A percentile compares a stretch with the other conserved stretches of the same genome.
phyloP scores from a whole-genome alignment of 768 basidiomycete species.

The Daedaleopsis nitida region DNA sequence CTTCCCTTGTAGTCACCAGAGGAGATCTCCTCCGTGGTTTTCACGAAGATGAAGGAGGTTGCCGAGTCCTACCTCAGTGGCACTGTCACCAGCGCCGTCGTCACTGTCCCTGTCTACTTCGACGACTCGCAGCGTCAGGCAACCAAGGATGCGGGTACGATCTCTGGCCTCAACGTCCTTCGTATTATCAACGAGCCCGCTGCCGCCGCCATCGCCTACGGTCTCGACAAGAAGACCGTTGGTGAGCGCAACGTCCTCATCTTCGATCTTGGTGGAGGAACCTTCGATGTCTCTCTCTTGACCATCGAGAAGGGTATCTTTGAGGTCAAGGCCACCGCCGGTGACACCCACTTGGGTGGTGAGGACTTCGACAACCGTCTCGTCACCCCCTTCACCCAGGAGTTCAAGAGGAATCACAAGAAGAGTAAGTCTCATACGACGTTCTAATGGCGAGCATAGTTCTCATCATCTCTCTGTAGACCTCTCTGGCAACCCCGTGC shows the following conservation, averaged over 20 bases:
- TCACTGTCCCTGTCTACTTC: constrained; percentile 97
- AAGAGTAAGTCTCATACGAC: constrained; percentile 56
- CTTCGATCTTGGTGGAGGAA: constrained; percentile 78
- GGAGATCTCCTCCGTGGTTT: constrained; percentile 97
- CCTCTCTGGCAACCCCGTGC: constrained; percentile 92
- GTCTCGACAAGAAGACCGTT: constrained; percentile 90
- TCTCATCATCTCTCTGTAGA: constrained; percentile 46
- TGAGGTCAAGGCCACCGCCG: constrained; percentile 80
- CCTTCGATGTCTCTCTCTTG: constrained; percentile 98
- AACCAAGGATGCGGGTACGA: constrained; percentile 95
- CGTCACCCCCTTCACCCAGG: constrained; percentile 94
- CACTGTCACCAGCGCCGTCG: constrained; percentile 85
- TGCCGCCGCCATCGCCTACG: constrained; percentile 97
- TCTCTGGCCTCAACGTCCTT: constrained; percentile 92
- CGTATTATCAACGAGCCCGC: constrained; percentile 99
- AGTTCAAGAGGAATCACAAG: constrained; percentile 98
- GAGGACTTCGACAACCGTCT: constrained; percentile 99
- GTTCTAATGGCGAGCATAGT: not conserved
- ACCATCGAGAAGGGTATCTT: constrained; percentile 75
- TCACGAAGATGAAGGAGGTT: constrained; percentile 97
- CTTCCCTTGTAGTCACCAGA: constrained; percentile 64
- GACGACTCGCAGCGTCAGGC: constrained; percentile 99
- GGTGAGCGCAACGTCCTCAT: constrained; percentile 54
- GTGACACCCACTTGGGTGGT: constrained; percentile 98
- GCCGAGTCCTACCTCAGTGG: constrained; percentile 94